phyloP scores from a whole-genome alignment of 805 yeast species.

The Wickerhamomyces chambardii region DNA sequence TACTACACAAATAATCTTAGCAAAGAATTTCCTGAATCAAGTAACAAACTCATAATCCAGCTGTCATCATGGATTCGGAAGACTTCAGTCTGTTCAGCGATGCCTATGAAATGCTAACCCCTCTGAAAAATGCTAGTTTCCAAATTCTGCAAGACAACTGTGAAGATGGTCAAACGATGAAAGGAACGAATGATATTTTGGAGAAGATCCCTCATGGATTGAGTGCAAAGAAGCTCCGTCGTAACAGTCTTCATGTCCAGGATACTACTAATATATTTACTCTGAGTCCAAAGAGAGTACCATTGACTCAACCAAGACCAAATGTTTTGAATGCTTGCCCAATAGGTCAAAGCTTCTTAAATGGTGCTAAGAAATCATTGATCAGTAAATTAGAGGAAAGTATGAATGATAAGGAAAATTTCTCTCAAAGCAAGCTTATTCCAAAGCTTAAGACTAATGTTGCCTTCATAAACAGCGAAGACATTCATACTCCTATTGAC shows the following conservation, averaged over 20 bases:
- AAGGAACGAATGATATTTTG: conserved; percentile 9
- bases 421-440: neutral
- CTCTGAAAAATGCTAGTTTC: conserved; percentile 10
- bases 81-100: conserved; percentile 5
- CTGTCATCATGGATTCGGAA: conserved; percentile 3
- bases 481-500: neutral
- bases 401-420: conserved; percentile 1
- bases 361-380: conserved; percentile 14
- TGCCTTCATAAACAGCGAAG: neutral
- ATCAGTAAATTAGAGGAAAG: conserved; percentile 2
- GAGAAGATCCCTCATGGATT: conserved; percentile 38
- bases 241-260: conserved; percentile 13
- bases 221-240: conserved; percentile 20
- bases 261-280: conserved; percentile 1
- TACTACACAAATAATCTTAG: too few species aligned
- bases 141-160: conserved; percentile 11
- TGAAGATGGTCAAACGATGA: conserved; percentile 3
- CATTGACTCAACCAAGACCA: conserved; percentile 23
- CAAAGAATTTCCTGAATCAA: too few species aligned
- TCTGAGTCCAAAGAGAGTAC: conserved; percentile 15
- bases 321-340: conserved; percentile 17
- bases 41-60: too few species aligned
- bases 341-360: conserved; percentile 2
- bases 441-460: neutral
- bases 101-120: conserved; percentile 12